Base-by-base conservation (phyloP, 345 rosid genomes). In the Carallia brachiata region DNA sequence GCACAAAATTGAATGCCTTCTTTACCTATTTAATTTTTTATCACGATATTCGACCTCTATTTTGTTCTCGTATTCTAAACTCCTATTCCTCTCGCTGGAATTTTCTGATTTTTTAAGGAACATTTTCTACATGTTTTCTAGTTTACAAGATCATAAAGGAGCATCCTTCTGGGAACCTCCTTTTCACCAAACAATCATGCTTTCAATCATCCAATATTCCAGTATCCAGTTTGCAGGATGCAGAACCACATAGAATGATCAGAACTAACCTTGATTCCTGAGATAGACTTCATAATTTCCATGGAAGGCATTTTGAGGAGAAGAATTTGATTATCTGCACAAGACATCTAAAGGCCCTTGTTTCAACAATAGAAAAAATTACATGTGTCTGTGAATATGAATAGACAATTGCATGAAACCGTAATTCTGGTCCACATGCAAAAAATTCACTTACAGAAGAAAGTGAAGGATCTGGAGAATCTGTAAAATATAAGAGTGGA, bases 241-340 rank as follows among this genome's bases (percentile, higher is more conserved):
- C 55, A 60, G 7, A 16, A 56, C 31, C 2, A 9, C 28, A 19
- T n/a, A 44, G 36, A 47, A 36, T 40, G 18, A 73, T 61, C n/a
- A 73, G 61, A 81, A 70, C 80, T 44, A 75, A 90, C 98, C 97
- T 95, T 95, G 75, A 95, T 89, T 69, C 99, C 98, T 4, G 98
- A 86, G 52, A 95, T 86, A 71, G 97, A 82, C 80, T 84, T 90
- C 73, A 79, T 62, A 77, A 92, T 88, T 68, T 84, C 99, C 98
- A 92, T 83, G 63, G 96, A 86, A 71, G 99, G 96, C 89, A 88
- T 90, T 79, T 88, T 88, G 44, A 95, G 82, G 19, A 95, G 74
- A 87, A 89, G 97, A 81, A 92, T 85, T 81, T 87, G 98, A 81
- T 95, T 95, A 81, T 95, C 99, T 82, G 92, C 98, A 86, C 97